Evolutionary conservation across 2,329 filamentous ascomycete species (phyloP).

Genomic region (Colletotrichum falcatum): DNA sequence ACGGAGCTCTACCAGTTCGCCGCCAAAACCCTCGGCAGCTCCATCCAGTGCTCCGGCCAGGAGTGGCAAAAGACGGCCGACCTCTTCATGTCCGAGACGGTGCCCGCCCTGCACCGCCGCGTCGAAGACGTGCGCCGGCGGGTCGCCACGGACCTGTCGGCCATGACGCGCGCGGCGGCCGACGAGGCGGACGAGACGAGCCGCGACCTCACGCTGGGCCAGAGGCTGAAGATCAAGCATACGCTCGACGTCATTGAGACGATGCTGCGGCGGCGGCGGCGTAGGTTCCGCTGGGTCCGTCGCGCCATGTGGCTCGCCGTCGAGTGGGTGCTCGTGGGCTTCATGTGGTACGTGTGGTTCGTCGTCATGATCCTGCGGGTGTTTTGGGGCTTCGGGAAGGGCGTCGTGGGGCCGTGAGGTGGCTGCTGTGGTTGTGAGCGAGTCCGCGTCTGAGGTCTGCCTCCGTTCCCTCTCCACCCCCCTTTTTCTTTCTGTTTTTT

Average conservation of each 20-base stretch:
- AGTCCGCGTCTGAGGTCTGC: neutral
- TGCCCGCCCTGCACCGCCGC: slow-evolving; percentile 62
- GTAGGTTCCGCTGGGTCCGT: slow-evolving; percentile 78
- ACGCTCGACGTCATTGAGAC: slow-evolving; percentile 84
- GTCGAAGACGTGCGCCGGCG: slow-evolving; percentile 61
- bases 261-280: slow-evolving; percentile 76
- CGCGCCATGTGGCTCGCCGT: slow-evolving; percentile 83
- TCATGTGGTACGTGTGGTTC: slow-evolving; percentile 97
- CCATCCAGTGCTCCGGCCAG: slow-evolving; percentile 60
- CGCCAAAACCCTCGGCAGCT: slow-evolving; percentile 62
- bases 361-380: slow-evolving; percentile 82
- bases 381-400: slow-evolving; percentile 71
- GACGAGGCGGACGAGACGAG: slow-evolving; percentile 85
- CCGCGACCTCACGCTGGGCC: slow-evolving; percentile 79
- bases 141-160: slow-evolving; percentile 65
- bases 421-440: slow-evolving; percentile 83
- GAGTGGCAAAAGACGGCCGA: slow-evolving; percentile 71
- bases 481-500: neutral
- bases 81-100: slow-evolving; percentile 67
- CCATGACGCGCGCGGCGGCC: slow-evolving; percentile 73
- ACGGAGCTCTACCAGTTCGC: slow-evolving; percentile 64
- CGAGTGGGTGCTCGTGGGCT: slow-evolving; percentile 87
- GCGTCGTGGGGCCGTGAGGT: slow-evolving; percentile 72
- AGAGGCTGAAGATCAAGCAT: slow-evolving; percentile 83
- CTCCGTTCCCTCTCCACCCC: no score